Percentiles rank a stretch among this genome's conserved stretches.
Evolutionary conservation across 1,284 basidiomycete genomes (phyloP).

Genomic region (Boletus subluridellus): DNA sequence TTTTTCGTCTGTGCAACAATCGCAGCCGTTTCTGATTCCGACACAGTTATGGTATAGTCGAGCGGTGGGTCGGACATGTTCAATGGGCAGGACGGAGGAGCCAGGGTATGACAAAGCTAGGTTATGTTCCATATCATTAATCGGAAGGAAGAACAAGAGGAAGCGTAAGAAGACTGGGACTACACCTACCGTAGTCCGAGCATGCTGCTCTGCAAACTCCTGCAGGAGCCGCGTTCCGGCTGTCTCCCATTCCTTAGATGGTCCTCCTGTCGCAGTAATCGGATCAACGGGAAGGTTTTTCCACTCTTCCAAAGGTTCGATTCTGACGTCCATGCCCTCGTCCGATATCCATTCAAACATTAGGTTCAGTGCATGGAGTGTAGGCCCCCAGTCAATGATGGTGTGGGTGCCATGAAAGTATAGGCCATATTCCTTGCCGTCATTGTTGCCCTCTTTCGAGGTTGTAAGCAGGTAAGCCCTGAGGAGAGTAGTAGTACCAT

Average conservation of each 20-base stretch:
- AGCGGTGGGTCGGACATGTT: conserved; percentile 13
- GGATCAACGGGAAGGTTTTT: conserved; percentile 25
- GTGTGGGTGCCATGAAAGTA: conserved; percentile 20
- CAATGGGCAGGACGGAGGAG: conserved; percentile 14
- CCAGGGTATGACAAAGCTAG: conserved; percentile 15
- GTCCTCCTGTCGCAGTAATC: conserved; percentile 18
- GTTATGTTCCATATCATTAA: not conserved
- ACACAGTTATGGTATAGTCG: not conserved
- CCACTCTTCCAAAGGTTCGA: conserved; percentile 19
- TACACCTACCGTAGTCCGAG: conserved; percentile 13
- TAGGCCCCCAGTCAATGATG: conserved; percentile 20
- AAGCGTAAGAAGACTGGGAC: not conserved
- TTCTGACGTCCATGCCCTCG: conserved; percentile 12
- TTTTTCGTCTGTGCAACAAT: conserved; percentile 11
- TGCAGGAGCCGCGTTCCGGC: conserved; percentile 9
- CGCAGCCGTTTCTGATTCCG: conserved; percentile 16
- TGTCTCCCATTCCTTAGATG: conserved; percentile 12
- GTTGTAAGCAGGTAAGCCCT: conserved; percentile 19
- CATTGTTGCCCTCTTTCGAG: not conserved
- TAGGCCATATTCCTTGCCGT: conserved; percentile 14
- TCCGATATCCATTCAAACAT: conserved; percentile 29
- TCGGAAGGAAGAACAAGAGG: too few relatives aligned
- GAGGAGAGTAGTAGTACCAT: conserved; percentile 6
- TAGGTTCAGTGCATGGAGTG: conserved; percentile 17
- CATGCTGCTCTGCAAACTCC: conserved; percentile 5